Conservation (phyloP, 768 basidiomycete genomes). For the Astraeus odoratus region DNA sequence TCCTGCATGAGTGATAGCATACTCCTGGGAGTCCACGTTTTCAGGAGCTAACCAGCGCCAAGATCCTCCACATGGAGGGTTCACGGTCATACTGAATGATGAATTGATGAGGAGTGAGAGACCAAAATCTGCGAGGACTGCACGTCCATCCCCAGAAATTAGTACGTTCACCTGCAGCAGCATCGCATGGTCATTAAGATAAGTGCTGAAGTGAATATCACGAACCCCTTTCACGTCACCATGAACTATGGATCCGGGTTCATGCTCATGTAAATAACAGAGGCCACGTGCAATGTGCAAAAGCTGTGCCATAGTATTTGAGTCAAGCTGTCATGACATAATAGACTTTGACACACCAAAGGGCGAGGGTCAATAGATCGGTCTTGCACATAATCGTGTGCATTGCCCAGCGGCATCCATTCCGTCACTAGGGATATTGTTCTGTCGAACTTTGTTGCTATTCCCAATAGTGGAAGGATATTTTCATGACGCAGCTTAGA, state of each 20-base stretch:
- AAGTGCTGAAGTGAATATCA: neutral
- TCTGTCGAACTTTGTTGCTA: slow-evolving; percentile 12
- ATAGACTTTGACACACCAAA: neutral
- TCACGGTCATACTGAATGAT: neutral
- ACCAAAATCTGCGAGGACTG: neutral
- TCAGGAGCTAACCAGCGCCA: neutral
- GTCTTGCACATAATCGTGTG: neutral
- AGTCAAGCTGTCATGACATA: neutral
- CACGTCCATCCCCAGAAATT: neutral
- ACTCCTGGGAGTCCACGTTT: neutral
- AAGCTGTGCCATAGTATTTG: neutral
- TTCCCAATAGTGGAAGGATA: slow-evolving; percentile 12
- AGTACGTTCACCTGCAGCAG: neutral
- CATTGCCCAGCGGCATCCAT: neutral
- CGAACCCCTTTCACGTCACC: neutral
- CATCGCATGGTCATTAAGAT: neutral
- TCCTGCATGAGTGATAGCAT: neutral
- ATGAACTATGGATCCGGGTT: neutral
- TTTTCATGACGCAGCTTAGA: slow-evolving; percentile 11
- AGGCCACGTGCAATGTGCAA: neutral
- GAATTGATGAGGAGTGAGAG: neutral
- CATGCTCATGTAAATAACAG: neutral
- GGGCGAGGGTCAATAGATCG: neutral
- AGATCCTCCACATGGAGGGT: neutral
- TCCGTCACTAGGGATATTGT: slow-evolving; percentile 11